Base-by-base conservation (phyloP, 495 filamentous ascomycete species). In the Podospora didyma region DNA sequence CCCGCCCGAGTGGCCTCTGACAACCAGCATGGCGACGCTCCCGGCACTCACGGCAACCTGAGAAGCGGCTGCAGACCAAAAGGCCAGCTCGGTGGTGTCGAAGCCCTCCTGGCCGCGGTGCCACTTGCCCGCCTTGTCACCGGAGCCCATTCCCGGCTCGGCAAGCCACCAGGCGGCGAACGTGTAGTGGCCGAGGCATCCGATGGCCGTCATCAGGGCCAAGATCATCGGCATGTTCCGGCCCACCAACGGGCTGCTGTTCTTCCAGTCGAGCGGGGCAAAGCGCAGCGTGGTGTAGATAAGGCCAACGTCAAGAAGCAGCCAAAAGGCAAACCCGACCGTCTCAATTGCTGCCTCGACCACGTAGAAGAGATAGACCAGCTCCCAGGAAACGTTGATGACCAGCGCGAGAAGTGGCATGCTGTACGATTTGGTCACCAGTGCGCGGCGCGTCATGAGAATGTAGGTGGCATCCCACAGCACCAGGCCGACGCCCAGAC, bases 371-470 rank as follows among this genome's bases (percentile, higher is more conserved):
- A 59, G 61, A 58, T 70, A 72, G 39, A 79, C 61, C 7, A 73
- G 53, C 63, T 78, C 75, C 75, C 77, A 79, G 16, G 65, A 68
- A 16, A 80, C 59, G 55, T 79, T 78, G 58, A 69, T 59, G 52
- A 71, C 67, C 17, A 78, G 69, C 1, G 72, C 66, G 46, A 76
- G 54, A 12, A 79, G 56, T 1, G 75, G 75, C 76, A 78, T 77
- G 56, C 73, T 64, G 61, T 78, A 76, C 10, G 76, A 67, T n/a
- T 65, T 66, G 46, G 69, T 68, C 22, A 53, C 60, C 16, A 75
- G 45, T 7, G 73, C 68, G 44, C 70, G 67, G n/a, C 60, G 66
- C 53, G 62, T 63, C 58, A 71, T 71, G 39, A 79, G 67, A 26
- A 78, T 57, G 60, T 78, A 79, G 23, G 69, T 64, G 21, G 71